Conservation (phyloP, 441 rosid species). For the Heliophila coronopifolia region DNA sequence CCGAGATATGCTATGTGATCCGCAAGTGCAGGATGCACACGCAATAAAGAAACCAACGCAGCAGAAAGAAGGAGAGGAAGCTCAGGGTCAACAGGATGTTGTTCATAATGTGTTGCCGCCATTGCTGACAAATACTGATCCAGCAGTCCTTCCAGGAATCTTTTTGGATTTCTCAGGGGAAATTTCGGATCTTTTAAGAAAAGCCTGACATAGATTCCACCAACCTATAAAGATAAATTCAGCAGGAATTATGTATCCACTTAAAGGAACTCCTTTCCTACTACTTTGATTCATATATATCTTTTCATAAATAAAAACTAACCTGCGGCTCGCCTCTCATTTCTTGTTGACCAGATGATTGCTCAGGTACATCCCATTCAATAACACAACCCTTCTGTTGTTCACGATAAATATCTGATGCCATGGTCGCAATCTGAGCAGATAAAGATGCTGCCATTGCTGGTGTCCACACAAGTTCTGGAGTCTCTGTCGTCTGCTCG, state of each 20-base stretch:
- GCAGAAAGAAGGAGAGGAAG: conserved; percentile 97
- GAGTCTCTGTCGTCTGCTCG: conserved; percentile 95
- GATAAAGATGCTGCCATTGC: conserved; percentile 99
- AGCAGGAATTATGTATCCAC: conserved; percentile 13
- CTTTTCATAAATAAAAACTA: conserved; percentile 16
- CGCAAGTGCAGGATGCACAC: conserved; percentile 96
- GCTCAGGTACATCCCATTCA: conserved; percentile 99
- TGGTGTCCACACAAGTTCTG: conserved; percentile 99
- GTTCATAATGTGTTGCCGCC: conserved; percentile 87
- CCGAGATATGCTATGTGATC: conserved; percentile 99
- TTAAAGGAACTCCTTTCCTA: background rate
- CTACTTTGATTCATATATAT: background rate
- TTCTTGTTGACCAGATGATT: conserved; percentile 82
- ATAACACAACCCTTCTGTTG: conserved; percentile 87
- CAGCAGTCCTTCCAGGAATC: conserved; percentile 93
- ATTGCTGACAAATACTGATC: conserved; percentile 95
- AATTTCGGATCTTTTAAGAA: conserved; percentile 97
- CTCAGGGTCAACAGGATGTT: conserved; percentile 77
- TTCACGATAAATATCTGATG: conserved; percentile 81
- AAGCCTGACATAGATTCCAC: conserved; percentile 89
- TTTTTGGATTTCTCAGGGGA: conserved; percentile 93
- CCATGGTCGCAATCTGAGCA: conserved; percentile 94
- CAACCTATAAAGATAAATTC: conserved; percentile 54
- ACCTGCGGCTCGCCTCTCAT: conserved; percentile 98
- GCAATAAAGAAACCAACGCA: conserved; percentile 93